Evolutionary conservation across 2,329 filamentous ascomycete genomes (phyloP).

Genomic region (Trichoderma gracile): DNA sequence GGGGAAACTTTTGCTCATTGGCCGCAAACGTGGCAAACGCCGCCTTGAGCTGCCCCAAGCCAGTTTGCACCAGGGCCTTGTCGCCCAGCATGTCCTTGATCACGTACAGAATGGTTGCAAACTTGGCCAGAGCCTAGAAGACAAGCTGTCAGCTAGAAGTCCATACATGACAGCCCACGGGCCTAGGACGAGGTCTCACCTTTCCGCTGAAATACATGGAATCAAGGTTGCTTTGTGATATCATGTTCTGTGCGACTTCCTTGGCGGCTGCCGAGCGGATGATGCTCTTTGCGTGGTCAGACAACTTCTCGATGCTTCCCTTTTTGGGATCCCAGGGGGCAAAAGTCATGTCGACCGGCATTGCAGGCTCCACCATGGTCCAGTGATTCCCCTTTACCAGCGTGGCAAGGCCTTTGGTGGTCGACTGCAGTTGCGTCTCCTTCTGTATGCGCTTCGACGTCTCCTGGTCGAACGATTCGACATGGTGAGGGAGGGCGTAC

Average conservation of each 20-base stretch:
- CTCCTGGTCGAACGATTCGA: constrained; percentile 67
- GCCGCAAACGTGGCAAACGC: constrained; percentile 66
- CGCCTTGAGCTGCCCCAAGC: constrained; percentile 62
- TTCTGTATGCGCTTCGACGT: constrained; percentile 54
- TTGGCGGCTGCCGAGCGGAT: constrained; percentile 65
- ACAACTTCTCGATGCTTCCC: constrained; percentile 50
- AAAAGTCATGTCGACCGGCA: constrained; percentile 75
- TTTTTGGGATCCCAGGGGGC: constrained; percentile 69
- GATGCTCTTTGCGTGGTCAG: constrained; percentile 54
- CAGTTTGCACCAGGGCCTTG: constrained; percentile 54
- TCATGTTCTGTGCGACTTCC: constrained; percentile 77
- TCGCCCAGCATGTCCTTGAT: constrained; percentile 65
- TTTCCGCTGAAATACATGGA: constrained; percentile 96
- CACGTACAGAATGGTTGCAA: constrained; percentile 67
- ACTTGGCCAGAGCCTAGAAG: constrained; percentile 68
- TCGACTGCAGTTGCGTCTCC: constrained; percentile 68
- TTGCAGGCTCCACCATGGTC: constrained; percentile 72
- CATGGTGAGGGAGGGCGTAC: constrained; percentile 86
- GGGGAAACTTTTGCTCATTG: constrained; percentile 67
- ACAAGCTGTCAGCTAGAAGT: neutral
- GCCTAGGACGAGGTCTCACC: constrained; percentile 42
- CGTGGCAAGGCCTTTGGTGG: constrained; percentile 80
- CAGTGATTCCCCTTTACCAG: constrained; percentile 72
- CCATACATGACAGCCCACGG: neutral
- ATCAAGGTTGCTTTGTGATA: constrained; percentile 69